Evolutionary conservation across 2,329 filamentous ascomycete genomes (phyloP).

Genomic region (Verticillium klebahnii): DNA sequence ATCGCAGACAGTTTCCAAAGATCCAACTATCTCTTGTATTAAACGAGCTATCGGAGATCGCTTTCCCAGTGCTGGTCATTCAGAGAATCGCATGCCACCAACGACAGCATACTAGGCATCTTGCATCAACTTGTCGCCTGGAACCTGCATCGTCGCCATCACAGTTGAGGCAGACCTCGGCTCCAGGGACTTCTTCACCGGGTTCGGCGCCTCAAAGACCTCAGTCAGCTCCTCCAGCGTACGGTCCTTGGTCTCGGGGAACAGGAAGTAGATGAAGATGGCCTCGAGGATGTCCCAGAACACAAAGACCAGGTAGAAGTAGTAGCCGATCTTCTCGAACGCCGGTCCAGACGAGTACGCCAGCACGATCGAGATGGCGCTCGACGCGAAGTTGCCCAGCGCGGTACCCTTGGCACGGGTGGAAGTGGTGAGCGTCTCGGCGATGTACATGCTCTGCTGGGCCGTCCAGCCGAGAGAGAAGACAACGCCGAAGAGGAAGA

Average conservation of each 20-base stretch:
- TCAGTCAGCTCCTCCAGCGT: constrained; percentile 51
- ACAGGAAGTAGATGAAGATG: constrained; percentile 44
- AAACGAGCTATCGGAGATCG: not conserved
- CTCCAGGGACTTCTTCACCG: constrained; percentile 37
- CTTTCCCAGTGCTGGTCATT: too few relatives aligned
- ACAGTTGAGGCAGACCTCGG: constrained; percentile 38
- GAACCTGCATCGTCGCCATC: constrained; percentile 18
- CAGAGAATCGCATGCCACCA: too few relatives aligned
- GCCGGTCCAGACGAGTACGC: constrained; percentile 40
- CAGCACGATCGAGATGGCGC: constrained; percentile 31
- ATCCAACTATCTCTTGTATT: too few relatives aligned
- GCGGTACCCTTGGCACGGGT: constrained; percentile 41
- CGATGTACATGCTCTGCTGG: constrained; percentile 45
- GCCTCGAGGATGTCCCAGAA: constrained; percentile 40
- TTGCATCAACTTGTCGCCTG: constrained; percentile 6
- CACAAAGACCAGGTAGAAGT: constrained; percentile 41
- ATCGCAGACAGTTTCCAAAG: too few relatives aligned
- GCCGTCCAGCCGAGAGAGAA: constrained; percentile 49
- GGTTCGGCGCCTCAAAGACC: constrained; percentile 42
- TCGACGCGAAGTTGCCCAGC: constrained; percentile 35
- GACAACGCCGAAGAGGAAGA: constrained; percentile 48
- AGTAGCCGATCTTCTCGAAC: constrained; percentile 36
- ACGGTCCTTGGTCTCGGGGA: constrained; percentile 41
- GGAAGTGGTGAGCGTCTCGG: constrained; percentile 38
- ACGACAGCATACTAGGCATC: not conserved